Base-by-base conservation (phyloP, 1,284 basidiomycete genomes). In the Gymnopus androsaceus region DNA sequence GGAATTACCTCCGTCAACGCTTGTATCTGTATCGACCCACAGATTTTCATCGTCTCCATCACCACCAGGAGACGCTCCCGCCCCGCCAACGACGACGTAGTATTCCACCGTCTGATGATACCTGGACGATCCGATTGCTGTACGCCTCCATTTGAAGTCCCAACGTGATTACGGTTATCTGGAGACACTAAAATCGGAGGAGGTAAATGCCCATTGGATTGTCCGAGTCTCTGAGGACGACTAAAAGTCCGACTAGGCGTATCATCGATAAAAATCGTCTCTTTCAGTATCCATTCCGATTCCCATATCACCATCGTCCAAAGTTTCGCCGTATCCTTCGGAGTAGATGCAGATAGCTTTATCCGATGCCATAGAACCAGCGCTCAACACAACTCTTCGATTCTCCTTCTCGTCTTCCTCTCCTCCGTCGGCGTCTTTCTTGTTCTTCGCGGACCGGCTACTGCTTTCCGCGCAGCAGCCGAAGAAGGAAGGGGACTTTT, bases 11-110 rank as follows among this genome's bases (percentile, higher is more conserved):
- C 27, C 46, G 19, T 55, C 57, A 3, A 49, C 30, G 40, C 37
- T 61, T 15, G 51, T 53, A 45, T 72, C 70, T 1, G 69, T 72
- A 58, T 73, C 71, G 37, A 71, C 68, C 72, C 72, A 73, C 2
- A 54, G 44, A 61, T 74, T 71, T 5, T 65, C 67, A 25, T 71
- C 58, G 14, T 55, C 41, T 23, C 36, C 48, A n/a, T 54, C 56
- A 31, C 38, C 46, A 48, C 46, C 36, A 47, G 48, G 23, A 25
- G 36, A 38, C n/a, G 47, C n/a, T n/a, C n/a, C n/a, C n/a, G n/a
- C n/a, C n/a, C n/a, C n/a, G n/a, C n/a, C n/a, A n/a, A n/a, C n/a
- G n/a, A n/a, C n/a, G n/a, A 23, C 33, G 23, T 28, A n/a, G n/a
- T n/a, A n/a, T n/a, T n/a, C 48, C 48, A 38, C 6, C 23, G 48